Evolutionary conservation across 805 yeast genomes (phyloP), one percentile per base, ranked within the genome.

Genomic region (Diddensiella caesifluorescens): DNA sequence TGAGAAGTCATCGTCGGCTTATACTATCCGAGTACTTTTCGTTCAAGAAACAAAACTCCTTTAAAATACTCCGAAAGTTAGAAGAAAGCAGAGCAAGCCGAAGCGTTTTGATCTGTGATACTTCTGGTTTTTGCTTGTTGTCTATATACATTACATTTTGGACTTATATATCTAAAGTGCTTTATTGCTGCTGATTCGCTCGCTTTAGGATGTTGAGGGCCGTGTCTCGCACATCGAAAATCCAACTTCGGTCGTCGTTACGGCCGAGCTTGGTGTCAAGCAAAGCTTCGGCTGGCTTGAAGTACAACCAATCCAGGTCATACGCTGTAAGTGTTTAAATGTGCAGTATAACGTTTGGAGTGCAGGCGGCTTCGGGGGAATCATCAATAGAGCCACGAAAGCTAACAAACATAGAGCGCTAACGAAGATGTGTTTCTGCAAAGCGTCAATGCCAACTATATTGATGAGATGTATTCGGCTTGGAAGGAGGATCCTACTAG

Each of bases 381-480:
- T 29, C 15, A 7, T 7, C 16, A 29, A 7, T 7, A 13, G 15
- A n/a, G 15, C 12, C 6, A n/a, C 12, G 32, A 29, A 7, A n/a
- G 32, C 32, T 7, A 29, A 29, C 15, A 53, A 55, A 9, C 27
- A 23, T 29, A 29, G 32, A 29, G 6, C 15, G 32, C 32, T 7
- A 29, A 29, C 15, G 53, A 55, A 9, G 98, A 92, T 67, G 73
- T 79, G 31, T 92, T 92, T 65, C 68, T 89, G 53, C 84, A 83
- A 53, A 77, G 92, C 46, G 78, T 79, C 62, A 85, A 85, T 65
- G 92, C 95, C 49, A 79, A 80, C 57, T 92, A 92, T 66, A 84
- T 92, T 56, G 99, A 92, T 65, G 97, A 92, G 70, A 92, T 92
- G 99, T 92, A 88, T 67, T 78, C 78, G 50, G 89, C 95, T 39